Evolutionary conservation across 2,329 filamentous ascomycete species (phyloP).

Genomic region (Fusarium marasasianum): DNA sequence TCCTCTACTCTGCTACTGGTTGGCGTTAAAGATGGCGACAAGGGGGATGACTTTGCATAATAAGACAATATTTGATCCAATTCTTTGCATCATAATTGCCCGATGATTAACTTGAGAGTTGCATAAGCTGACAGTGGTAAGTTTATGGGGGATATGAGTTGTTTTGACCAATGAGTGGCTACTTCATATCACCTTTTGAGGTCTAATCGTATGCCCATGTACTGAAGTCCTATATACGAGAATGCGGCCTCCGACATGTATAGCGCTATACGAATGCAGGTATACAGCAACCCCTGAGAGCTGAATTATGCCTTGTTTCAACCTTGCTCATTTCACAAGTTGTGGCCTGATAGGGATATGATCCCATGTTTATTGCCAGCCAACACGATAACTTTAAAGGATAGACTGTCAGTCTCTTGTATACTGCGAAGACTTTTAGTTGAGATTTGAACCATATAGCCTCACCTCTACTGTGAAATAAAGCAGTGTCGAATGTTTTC

Average conservation of each 20-base stretch:
- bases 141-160: background rate
- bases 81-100: background rate
- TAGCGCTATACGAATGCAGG: background rate
- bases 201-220: background rate
- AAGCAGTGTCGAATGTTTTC: background rate
- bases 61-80: background rate
- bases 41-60: conserved; percentile 19
- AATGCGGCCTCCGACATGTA: background rate
- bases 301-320: background rate
- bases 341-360: background rate
- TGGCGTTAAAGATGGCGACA: conserved; percentile 19
- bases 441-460: background rate
- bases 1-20: conserved; percentile 15
- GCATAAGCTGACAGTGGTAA: background rate
- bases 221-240: background rate
- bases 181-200: background rate
- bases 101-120: background rate
- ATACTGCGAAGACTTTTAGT: background rate
- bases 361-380: background rate
- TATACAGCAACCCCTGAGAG: background rate
- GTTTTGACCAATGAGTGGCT: background rate
- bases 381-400: background rate
- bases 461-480: background rate
- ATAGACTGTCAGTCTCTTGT: background rate
- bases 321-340: background rate